Base-by-base conservation (phyloP, 139 green algal species). In the Chlamydomonas sp. region DNA sequence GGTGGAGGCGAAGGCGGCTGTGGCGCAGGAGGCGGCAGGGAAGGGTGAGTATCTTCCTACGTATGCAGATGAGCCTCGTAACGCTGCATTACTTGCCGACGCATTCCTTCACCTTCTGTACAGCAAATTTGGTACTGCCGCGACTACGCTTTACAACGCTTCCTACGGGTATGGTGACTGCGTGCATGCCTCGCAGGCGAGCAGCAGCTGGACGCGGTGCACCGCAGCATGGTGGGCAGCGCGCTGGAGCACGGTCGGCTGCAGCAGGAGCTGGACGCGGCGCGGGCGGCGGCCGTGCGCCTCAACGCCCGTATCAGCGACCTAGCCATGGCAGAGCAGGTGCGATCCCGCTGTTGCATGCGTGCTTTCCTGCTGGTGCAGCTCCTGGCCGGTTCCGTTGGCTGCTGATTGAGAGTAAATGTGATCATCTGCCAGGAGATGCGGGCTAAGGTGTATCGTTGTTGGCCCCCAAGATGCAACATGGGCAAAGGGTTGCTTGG, bases 291-390 rank as follows among this genome's bases (percentile, higher is more conserved):
- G 12, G 88, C 91, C 8, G 77, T 81, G 3, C 81, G 91, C 14
- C 83, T 96, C 5, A 96, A 93, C 74, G 90, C 89, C 3, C 89
- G 91, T 17, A 82, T 96, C 63, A 95, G 79, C 59, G 92, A 95
- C 85, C 80, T 95, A 5, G 85, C 82, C 0, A 68, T 88, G 57
- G 84, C 89, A 14, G 84, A 93, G 85, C 85, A 91, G 89, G 84
- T 82, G 90, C 84, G 60, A 49, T 49, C 31, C 31, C 31, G 31
- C 31, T 49, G 31, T 49, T 49, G 31, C 31, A 49, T 49, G 31
- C 31, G 31, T 49, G 31, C 31, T 49, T 49, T 49, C 31, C 31
- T 49, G 31, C 31, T 49, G 31, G 31, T 49, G 31, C 31, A 49
- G 31, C 31, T 49, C 31, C 31, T 49, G 31, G 31, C 31, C 31